These are phyloP conservation scores for Bretziella fagacearum DNA, from an alignment of 2,329 filamentous ascomycete genomes.

Conservation along the genomic window DNA sequence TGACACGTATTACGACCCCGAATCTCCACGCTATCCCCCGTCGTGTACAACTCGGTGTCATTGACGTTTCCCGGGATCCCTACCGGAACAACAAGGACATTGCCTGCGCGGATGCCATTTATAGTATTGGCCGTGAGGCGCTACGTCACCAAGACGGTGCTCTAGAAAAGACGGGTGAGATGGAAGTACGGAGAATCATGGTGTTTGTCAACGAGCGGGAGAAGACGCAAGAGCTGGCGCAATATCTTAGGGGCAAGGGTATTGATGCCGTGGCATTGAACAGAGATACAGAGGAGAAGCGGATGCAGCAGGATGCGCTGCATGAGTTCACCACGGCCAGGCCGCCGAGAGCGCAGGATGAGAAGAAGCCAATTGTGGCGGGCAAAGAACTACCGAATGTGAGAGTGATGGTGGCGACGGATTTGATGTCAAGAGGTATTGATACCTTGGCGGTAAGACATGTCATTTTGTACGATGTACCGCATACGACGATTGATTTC, in stretches of 20 bases:
- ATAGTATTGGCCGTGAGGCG: slow-evolving; percentile 71
- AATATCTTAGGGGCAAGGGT: slow-evolving; percentile 66
- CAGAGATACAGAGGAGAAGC: slow-evolving; percentile 63
- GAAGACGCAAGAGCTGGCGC: slow-evolving; percentile 62
- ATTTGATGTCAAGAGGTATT: slow-evolving; percentile 81
- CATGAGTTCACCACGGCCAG: slow-evolving; percentile 49
- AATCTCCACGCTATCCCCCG: slow-evolving; percentile 93
- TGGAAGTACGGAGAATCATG: slow-evolving; percentile 67
- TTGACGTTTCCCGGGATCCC: slow-evolving; percentile 82
- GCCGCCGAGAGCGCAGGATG: slow-evolving; percentile 24
- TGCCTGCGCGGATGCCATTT: slow-evolving; percentile 88
- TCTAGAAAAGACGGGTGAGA: slow-evolving; percentile 13
- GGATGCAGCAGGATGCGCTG: slow-evolving; percentile 55
- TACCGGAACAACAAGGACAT: slow-evolving; percentile 86
- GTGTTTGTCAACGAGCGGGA: slow-evolving; percentile 97
- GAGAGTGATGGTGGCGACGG: slow-evolving; percentile 86
- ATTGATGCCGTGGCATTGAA: slow-evolving; percentile 77
- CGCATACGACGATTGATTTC: slow-evolving; percentile 93
- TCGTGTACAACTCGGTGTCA: slow-evolving; percentile 80
- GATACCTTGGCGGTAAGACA: slow-evolving; percentile 83
- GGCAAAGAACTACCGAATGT: slow-evolving; percentile 50
- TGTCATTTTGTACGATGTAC: slow-evolving; percentile 93
- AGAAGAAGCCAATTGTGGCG: slow-evolving; percentile 25
- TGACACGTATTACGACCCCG: slow-evolving; percentile 75
- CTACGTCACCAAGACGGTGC: slow-evolving; percentile 38